Percentiles rank a stretch among this genome's conserved stretches.
phyloP scores from a whole-genome alignment of 352 stramenopile genomes.

The Pythium graminicola region DNA sequence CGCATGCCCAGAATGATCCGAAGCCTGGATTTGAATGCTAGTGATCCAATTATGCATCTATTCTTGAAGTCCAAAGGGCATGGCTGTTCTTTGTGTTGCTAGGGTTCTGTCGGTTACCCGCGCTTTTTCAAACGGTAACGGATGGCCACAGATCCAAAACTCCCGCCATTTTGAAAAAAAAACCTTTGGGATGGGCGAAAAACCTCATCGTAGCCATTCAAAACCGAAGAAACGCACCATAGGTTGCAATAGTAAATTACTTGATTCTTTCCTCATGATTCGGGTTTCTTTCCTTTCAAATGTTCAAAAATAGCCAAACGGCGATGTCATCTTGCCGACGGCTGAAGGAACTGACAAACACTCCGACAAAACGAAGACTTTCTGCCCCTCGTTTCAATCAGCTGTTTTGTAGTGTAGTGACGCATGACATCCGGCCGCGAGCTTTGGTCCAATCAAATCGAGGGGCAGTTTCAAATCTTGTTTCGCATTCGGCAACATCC shows the following conservation, averaged over 20 bases:
- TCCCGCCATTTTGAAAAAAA: constrained; percentile 23
- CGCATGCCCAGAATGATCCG: too few relatives aligned
- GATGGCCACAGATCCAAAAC: constrained; percentile 10
- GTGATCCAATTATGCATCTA: too few relatives aligned
- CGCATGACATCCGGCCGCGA: constrained; percentile 15
- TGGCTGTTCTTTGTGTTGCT: constrained; percentile 19
- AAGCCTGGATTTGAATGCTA: too few relatives aligned
- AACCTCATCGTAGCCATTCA: constrained; percentile 16
- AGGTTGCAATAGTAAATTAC: constrained; percentile 23
- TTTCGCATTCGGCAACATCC: constrained; percentile 20
- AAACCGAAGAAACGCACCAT: constrained; percentile 21
- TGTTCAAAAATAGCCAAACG: constrained; percentile 33
- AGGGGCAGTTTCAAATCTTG: constrained; percentile 24
- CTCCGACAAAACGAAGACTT: constrained; percentile 8
- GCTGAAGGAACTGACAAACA: constrained; percentile 12
- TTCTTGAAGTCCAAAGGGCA: constrained; percentile 5
- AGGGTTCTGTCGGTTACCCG: constrained; percentile 21
- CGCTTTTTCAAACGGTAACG: constrained; percentile 27
- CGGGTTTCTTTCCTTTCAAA: constrained; percentile 29
- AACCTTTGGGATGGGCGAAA: constrained; percentile 7
- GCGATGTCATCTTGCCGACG: constrained; percentile 12
- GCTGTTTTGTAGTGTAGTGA: constrained; percentile 4
- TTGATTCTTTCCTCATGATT: constrained; percentile 18
- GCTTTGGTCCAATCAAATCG: constrained; percentile 14
- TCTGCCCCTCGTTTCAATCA: constrained; percentile 4